Evolutionary conservation across 768 basidiomycete species (phyloP).

Genomic region (Suillus subluteus): DNA sequence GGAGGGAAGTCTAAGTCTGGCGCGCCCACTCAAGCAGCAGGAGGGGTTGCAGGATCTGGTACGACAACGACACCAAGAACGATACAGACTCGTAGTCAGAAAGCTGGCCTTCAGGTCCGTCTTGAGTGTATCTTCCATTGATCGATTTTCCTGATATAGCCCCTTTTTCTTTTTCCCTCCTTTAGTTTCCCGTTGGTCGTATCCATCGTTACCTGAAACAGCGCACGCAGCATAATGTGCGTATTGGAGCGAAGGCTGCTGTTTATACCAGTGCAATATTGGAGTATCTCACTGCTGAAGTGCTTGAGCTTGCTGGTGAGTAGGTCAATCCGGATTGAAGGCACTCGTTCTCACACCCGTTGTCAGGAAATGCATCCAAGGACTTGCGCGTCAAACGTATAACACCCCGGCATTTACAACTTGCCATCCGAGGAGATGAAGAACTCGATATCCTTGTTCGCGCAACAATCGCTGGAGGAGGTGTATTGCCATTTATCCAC

Average conservation of each 20-base stretch:
- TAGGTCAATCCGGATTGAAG: not conserved
- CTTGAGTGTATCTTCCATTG: not conserved
- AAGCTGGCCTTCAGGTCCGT: constrained; percentile 84
- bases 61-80: constrained; percentile 35
- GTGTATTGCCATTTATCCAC: constrained; percentile 88
- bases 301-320: constrained; percentile 92
- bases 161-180: constrained; percentile 1
- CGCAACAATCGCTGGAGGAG: constrained; percentile 92
- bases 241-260: constrained; percentile 96
- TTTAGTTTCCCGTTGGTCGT: constrained; percentile 94
- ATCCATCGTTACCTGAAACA: constrained; percentile 95
- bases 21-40: constrained; percentile 19
- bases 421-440: constrained; percentile 96
- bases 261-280: constrained; percentile 96
- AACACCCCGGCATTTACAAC: constrained; percentile 92
- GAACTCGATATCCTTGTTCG: constrained; percentile 95
- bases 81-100: constrained; percentile 75
- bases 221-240: constrained; percentile 90
- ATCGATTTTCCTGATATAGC: constrained; percentile 12
- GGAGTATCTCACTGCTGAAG: constrained; percentile 96
- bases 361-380: constrained; percentile 90
- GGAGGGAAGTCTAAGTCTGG: constrained; percentile 69
- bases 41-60: constrained; percentile 29
- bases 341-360: not conserved
- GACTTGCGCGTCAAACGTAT: constrained; percentile 98